Conservation (phyloP, 2,329 filamentous ascomycete genomes). For the Hymenoscyphus albidus region DNA sequence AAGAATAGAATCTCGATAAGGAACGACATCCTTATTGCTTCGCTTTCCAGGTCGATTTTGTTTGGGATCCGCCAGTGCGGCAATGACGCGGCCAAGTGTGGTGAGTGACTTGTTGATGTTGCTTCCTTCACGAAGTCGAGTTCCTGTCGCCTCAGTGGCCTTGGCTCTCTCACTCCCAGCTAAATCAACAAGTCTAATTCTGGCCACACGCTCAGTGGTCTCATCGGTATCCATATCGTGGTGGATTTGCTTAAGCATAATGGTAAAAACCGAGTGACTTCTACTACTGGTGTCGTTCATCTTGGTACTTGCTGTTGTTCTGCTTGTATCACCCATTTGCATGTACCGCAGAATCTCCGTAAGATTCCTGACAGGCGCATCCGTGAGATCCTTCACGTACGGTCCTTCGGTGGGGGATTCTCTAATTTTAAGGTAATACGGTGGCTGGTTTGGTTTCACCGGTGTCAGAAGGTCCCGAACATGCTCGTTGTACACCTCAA, state of each 20-base stretch:
- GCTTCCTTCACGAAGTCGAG: constrained; percentile 84
- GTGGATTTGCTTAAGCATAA: constrained; percentile 96
- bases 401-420: constrained; percentile 93
- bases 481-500: constrained; percentile 99
- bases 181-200: constrained; percentile 91
- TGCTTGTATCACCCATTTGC: constrained; percentile 81
- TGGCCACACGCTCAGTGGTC: constrained; percentile 89
- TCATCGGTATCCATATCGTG: constrained; percentile 97
- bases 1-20: constrained; percentile 84
- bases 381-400: constrained; percentile 94
- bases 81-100: constrained; percentile 91
- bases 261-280: constrained; percentile 96
- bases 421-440: constrained; percentile 93
- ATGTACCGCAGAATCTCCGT: constrained; percentile 86
- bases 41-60: constrained; percentile 54
- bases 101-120: constrained; percentile 99
- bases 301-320: constrained; percentile 90
- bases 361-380: constrained; percentile 84
- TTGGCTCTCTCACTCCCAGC: constrained; percentile 94
- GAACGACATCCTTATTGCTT: constrained; percentile 68
- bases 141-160: constrained; percentile 89
- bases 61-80: constrained; percentile 73
- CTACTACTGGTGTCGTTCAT: constrained; percentile 99
- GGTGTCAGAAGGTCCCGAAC: constrained; percentile 89
- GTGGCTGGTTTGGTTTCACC: constrained; percentile 62